These are phyloP conservation scores for Chaetothyriales sp. DNA, from an alignment of 2,329 filamentous ascomycete genomes.

Conservation along the genomic window DNA sequence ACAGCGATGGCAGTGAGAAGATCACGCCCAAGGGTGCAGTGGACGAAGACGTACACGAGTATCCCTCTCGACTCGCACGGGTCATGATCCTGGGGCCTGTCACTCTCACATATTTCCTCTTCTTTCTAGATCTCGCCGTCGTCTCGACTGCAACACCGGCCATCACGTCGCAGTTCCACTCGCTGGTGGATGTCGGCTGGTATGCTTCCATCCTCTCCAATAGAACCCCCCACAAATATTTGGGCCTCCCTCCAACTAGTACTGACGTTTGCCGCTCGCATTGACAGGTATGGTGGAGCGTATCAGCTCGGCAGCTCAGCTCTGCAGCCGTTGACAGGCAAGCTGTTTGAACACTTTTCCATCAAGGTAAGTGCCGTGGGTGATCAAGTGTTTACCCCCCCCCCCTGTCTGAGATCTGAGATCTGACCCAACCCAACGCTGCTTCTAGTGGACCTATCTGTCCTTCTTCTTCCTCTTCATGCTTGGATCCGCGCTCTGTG, in stretches of 20 bases:
- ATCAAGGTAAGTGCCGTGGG: constrained; percentile 11
- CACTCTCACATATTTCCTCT: too few relatives aligned
- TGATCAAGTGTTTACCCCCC: too few relatives aligned
- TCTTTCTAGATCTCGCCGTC: constrained; percentile 8
- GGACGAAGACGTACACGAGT: too few relatives aligned
- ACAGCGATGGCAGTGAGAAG: too few relatives aligned
- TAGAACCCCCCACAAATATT: too few relatives aligned
- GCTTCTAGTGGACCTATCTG: constrained; percentile 18
- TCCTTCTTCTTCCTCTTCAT: constrained; percentile 28
- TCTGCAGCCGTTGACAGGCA: constrained; percentile 18
- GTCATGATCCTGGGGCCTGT: too few relatives aligned
- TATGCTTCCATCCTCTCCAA: constrained; percentile 18
- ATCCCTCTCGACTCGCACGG: too few relatives aligned
- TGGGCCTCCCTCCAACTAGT: too few relatives aligned
- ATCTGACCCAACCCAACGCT: not conserved
- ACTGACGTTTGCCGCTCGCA: too few relatives aligned
- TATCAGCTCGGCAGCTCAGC: constrained; percentile 17
- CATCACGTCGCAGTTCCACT: constrained; percentile 23
- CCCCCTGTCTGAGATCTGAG: not conserved
- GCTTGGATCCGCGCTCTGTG: constrained; percentile 28
- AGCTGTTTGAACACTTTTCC: constrained; percentile 16
- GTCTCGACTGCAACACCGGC: constrained; percentile 23
- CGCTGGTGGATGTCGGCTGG: constrained; percentile 22
- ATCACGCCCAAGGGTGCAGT: too few relatives aligned
- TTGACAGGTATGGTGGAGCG: constrained; percentile 23